phyloP scores from a whole-genome alignment of 208 protist species.

The Leishmania tarentolae region DNA sequence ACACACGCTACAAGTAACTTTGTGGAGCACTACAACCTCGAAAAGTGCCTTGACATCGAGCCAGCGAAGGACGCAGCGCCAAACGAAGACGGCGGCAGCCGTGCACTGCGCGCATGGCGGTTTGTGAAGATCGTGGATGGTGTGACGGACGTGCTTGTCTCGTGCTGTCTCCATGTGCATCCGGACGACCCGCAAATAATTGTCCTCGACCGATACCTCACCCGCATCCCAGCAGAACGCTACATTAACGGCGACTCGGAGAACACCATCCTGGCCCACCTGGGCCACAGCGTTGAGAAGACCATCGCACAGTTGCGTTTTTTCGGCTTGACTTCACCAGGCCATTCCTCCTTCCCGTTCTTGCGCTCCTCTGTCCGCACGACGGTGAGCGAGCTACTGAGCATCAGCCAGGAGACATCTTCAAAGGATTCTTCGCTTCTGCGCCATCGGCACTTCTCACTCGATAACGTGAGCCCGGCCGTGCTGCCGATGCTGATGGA shows the following conservation, averaged over 20 bases:
- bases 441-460: slow-evolving; percentile 51
- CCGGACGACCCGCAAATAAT: slow-evolving; percentile 31
- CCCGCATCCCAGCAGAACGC: slow-evolving; percentile 67
- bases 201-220: slow-evolving; percentile 66
- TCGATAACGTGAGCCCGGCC: slow-evolving; percentile 58
- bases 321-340: slow-evolving; percentile 24
- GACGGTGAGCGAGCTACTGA: slow-evolving; percentile 29
- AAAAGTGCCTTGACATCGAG: slow-evolving; percentile 35
- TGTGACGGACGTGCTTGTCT: slow-evolving; percentile 85
- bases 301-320: slow-evolving; percentile 64
- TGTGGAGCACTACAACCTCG: slow-evolving; percentile 83
- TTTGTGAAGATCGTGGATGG: slow-evolving; percentile 87
- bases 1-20: slow-evolving; percentile 74
- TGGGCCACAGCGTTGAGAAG: slow-evolving; percentile 55
- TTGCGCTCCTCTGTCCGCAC: slow-evolving; percentile 30
- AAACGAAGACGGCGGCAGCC: background rate
- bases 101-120: slow-evolving; percentile 31
- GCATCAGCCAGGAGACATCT: slow-evolving; percentile 24
- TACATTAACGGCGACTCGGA: slow-evolving; percentile 77
- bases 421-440: slow-evolving; percentile 65
- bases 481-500: slow-evolving; percentile 75
- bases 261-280: slow-evolving; percentile 48
- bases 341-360: slow-evolving; percentile 24
- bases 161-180: slow-evolving; percentile 60
- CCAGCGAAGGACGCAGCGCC: slow-evolving; percentile 7